Base-by-base conservation (phyloP, 257 asterid species). In the Thymus quinquecostatus region DNA sequence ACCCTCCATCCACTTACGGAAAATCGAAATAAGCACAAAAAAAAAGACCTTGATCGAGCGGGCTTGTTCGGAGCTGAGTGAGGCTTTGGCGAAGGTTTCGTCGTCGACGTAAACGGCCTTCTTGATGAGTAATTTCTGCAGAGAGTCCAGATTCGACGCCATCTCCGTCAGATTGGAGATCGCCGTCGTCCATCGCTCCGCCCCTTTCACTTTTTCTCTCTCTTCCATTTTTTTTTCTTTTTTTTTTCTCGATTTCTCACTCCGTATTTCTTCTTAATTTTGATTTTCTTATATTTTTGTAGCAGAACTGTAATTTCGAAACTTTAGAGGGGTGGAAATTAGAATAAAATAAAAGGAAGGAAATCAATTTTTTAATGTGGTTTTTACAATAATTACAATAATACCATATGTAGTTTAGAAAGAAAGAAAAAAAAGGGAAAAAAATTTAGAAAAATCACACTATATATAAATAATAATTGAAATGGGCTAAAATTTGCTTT, bases 71-170 rank as follows among this genome's bases (percentile, higher is more conserved):
- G 98, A 81, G 65, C 85, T 82, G 69, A 92, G 86, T 34, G 96
- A 85, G 66, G 97, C 98, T 79, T 81, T 86, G 49, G 97, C 86
- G 81, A 88, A 95, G 73, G 97, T 92, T 41, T 89, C 97, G 0
- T 90, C 98, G 63, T 95, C 96, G 34, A 92, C 99, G 66, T 83
- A 95, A 0, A 95, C 96, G 55, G 94, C 94, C 79, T 92, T 92
- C 62, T 87, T 87, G 60, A 86, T 44, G 27, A 95, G 89, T 10
- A 92, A 80, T 69, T 82, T 95, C 74, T 89, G 94, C 14, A 95
- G 85, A 28, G 98, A 92, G 51, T 92, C 94, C 59, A 95, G 87
- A 85, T 88, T 88, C 72, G 87, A 71, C 10, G 96, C 77, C 84
- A 82, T 88, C 76, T 89, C 97, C 58, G 93, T 75, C 10, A 95